Base-by-base conservation (phyloP, 495 filamentous ascomycete species). In the Haplographium delicatum region DNA sequence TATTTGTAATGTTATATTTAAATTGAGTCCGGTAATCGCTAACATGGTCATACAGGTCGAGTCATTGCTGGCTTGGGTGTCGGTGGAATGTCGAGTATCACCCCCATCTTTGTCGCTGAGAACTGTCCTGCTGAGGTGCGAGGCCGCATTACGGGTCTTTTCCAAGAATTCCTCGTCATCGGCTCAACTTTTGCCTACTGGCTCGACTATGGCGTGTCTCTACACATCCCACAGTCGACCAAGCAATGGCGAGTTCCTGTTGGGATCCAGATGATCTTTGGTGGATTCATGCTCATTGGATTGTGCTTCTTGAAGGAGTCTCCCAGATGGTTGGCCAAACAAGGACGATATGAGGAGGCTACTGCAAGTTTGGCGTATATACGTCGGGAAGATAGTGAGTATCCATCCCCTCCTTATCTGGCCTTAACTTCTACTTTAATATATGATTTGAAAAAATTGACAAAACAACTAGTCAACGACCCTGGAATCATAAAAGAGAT, bases 51-150 rank as follows among this genome's bases (percentile, higher is more conserved):
- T n/a, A n/a, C 33, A 13, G 33, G 33, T 4, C 6, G 78, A 31
- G 65, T 79, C 5, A 63, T 82, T n/a, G 67, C 71, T 1, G 78
- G 78, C 20, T 51, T 83, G 10, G 80, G 78, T 5, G 68, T 81
- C 18, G 80, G 79, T 10, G 70, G 63, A 18, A 71, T 72, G 2
- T 76, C 74, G 0, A 72, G 75, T 0, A 70, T 77, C 11, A 72
- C 80, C 0, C 78, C 80, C 7, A 27, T 58, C 5, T 58, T 52
- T 27, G 48, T 61, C 5, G 68, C 72, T 6, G 78, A 81, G 54
- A 80, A 71, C 65, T 70, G 73, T 15, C 75, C 76, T 1, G 76
- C 75, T 55, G 67, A 72, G 23, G 71, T 80, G 33, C 66, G 77
- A 27, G 77, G 75, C n/a, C 68, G 70, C 42, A 62, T 77, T 11